Conservation (phyloP, 225 moss, liverwort and hornwort genomes). For the Antitrichia curtipendula region DNA sequence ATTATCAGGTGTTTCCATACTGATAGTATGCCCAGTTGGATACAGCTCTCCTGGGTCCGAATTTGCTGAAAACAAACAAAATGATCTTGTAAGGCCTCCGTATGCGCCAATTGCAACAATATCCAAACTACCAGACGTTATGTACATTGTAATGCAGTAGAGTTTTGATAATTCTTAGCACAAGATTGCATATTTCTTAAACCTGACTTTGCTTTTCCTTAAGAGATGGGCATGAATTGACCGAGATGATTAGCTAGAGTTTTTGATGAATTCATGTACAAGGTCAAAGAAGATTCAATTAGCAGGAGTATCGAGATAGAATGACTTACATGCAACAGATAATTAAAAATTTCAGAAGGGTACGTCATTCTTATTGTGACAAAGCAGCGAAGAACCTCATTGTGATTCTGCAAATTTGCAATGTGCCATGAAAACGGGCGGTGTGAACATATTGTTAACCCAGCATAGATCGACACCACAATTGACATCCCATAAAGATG, state of each 20-base stretch:
- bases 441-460: neutral
- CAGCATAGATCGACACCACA: conserved; percentile 4
- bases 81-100: neutral
- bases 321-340: conserved; percentile 46
- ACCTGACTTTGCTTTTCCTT: neutral
- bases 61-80: conserved; percentile 44
- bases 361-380: conserved; percentile 61
- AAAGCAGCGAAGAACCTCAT: conserved; percentile 92
- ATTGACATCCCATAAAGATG: neutral
- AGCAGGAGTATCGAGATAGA: neutral
- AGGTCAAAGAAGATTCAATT: neutral
- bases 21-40: conserved; percentile 64
- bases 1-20: conserved; percentile 70
- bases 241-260: neutral
- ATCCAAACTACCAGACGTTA: neutral
- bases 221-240: neutral
- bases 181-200: neutral
- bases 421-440: conserved; percentile 1
- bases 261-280: neutral
- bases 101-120: neutral
- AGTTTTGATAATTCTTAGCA: neutral
- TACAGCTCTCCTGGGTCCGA: conserved; percentile 51
- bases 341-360: conserved; percentile 65
- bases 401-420: conserved; percentile 53
- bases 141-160: neutral